These are phyloP conservation scores for Corymbia citriodora DNA, from an alignment of 441 rosid genomes.

Conservation along the genomic window DNA sequence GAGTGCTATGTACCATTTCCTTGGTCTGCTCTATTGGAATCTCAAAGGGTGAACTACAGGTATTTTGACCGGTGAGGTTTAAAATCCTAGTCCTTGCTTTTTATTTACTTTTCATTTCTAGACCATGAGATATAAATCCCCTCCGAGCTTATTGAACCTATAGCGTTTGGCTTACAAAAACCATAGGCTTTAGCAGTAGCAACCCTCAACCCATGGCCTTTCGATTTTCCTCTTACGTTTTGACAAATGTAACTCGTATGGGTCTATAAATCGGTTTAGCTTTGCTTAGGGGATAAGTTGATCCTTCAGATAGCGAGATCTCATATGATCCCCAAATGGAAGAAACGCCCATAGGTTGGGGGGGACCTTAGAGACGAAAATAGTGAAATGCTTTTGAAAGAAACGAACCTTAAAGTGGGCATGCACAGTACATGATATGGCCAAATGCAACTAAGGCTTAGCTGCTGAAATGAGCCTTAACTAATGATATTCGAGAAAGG, in stretches of 20 bases:
- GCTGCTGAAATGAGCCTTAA: neutral
- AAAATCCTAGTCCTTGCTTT: neutral
- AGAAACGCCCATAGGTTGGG: neutral
- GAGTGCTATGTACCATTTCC: conserved; percentile 83
- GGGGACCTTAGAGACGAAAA: neutral
- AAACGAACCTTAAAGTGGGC: neutral
- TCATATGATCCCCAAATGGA: neutral
- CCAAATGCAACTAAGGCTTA: neutral
- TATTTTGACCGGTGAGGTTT: accelerated
- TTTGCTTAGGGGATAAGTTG: neutral
- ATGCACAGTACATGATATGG: neutral
- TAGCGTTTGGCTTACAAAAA: neutral
- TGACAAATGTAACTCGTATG: neutral
- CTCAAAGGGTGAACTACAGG: conserved; percentile 14
- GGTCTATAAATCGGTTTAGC: neutral
- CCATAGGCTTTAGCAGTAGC: neutral
- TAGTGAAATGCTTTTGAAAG: neutral
- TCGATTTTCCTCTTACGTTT: neutral
- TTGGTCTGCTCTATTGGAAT: conserved; percentile 37
- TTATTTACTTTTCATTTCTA: neutral
- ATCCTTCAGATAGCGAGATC: neutral
- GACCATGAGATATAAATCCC: neutral
- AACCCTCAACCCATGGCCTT: too few relatives aligned
- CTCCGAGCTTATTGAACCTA: neutral
- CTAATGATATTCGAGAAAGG: neutral